Evolutionary conservation across 1,284 basidiomycete genomes (phyloP).

Genomic region (Schizophyllum amplum): DNA sequence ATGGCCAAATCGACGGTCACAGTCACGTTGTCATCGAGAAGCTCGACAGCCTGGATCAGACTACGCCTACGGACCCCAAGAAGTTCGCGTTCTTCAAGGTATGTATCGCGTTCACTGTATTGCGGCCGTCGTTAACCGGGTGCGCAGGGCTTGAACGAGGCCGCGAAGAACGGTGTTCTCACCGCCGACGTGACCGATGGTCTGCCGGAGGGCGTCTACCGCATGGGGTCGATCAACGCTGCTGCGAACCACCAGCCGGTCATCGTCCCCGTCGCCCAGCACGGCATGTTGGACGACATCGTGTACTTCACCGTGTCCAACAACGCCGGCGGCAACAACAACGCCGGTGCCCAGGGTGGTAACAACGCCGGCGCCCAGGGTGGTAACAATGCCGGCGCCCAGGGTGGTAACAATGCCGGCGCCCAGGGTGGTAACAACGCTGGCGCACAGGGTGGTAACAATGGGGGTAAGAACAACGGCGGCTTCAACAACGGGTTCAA

Average conservation of each 20-base stretch:
- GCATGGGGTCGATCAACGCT: conserved; percentile 41
- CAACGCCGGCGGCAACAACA: background rate
- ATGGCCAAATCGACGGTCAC: conserved; percentile 52
- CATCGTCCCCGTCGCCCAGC: conserved; percentile 46
- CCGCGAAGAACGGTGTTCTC: conserved; percentile 35
- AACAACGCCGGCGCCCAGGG: background rate
- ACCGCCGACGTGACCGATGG: conserved; percentile 50
- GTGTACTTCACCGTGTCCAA: conserved; percentile 41
- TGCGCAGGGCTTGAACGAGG: conserved; percentile 14
- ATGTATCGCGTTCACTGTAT: conserved; percentile 16
- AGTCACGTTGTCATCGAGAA: conserved; percentile 58
- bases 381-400: background rate
- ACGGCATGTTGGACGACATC: conserved; percentile 52
- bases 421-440: no score
- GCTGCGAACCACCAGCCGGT: conserved; percentile 58
- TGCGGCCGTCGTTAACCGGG: conserved; percentile 16
- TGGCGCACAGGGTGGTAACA: background rate
- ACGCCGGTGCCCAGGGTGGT: background rate
- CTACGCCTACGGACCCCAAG: conserved; percentile 46
- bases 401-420: background rate
- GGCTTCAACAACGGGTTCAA: background rate
- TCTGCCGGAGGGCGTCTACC: conserved; percentile 49
- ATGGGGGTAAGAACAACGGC: background rate
- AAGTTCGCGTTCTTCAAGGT: conserved; percentile 67
- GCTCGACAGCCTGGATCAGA: conserved; percentile 43